Base-by-base conservation (phyloP, 768 basidiomycete species). In the Lanmaoa pseudosensibilis region DNA sequence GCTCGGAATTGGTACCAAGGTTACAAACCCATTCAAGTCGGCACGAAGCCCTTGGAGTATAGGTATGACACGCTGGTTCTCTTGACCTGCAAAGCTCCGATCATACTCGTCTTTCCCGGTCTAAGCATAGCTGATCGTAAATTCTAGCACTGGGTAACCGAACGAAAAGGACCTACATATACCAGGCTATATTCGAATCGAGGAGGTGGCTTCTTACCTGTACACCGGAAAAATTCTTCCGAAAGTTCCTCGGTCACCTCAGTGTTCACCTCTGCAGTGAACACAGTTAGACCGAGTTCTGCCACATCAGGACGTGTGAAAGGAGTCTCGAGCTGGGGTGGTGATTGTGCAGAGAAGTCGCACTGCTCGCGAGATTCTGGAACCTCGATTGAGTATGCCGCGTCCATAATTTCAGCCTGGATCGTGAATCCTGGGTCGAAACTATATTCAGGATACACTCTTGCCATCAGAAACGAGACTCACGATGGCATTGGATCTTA, bases 361-460 rank as follows among this genome's bases (percentile, higher is more conserved):
- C n/a, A n/a, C n/a, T n/a, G n/a, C n/a, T n/a, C n/a, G n/a, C n/a
- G n/a, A n/a, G n/a, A n/a, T n/a, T n/a, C n/a, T n/a, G n/a, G n/a
- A n/a, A n/a, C n/a, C n/a, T n/a, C n/a, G n/a, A n/a, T n/a, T n/a
- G 25, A 27, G 5, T 27, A 27, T 27, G 25, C 25, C 25, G 25
- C 25, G 25, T 27, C 25, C 25, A 3, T 5, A 27, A 27, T 27
- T 54, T 88, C 83, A 0, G 91, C 90, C 53, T 82, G 81, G 57
- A 98, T 92, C 49, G 83, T 78, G 36, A 96, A 76, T 9, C 85
- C 89, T 86, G 38, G 5, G 2, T 16, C 15, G 16, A 16, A n/a
- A n/a, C n/a, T 2, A 36, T 34, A 8, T 2, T 54, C 5, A 54
- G 38, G 16, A 13, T 11, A 30, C 18, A 11, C 3, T 18, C 16